Conservation (phyloP, 2,329 filamentous ascomycete species). For the Pochonia chlamydosporia region DNA sequence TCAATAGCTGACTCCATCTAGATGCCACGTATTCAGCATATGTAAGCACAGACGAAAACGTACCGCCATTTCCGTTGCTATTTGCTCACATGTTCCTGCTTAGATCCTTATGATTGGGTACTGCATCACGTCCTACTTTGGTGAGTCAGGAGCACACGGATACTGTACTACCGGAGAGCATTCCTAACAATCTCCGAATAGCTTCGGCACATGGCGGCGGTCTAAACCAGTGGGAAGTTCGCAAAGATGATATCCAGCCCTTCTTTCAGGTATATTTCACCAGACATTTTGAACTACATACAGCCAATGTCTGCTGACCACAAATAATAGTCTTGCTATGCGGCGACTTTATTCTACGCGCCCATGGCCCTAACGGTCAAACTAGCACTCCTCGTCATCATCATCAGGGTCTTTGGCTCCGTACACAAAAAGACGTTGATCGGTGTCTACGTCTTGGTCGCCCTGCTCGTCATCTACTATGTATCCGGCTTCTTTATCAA, state of each 20-base stretch:
- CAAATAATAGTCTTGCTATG: constrained; percentile 30
- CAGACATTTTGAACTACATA: background rate
- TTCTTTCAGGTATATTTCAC: constrained; percentile 32
- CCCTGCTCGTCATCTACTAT: constrained; percentile 32
- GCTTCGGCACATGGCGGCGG: constrained; percentile 28
- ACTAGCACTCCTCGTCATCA: constrained; percentile 36
- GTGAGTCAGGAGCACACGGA: constrained; percentile 11
- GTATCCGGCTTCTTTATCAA: constrained; percentile 34
- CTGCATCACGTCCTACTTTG: constrained; percentile 16
- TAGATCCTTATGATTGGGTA: constrained; percentile 24
- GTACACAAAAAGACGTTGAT: constrained; percentile 31
- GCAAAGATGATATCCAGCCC: constrained; percentile 17
- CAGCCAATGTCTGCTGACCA: background rate
- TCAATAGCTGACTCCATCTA: constrained; percentile 2
- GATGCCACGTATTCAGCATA: constrained; percentile 15
- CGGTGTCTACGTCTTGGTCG: constrained; percentile 32
- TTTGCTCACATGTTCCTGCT: no score
- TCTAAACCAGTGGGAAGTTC: constrained; percentile 27
- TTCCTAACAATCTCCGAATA: background rate
- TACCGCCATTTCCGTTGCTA: background rate
- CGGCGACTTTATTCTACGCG: constrained; percentile 38
- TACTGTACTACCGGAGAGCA: background rate
- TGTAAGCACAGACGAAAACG: constrained; percentile 7
- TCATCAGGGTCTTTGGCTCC: constrained; percentile 34
- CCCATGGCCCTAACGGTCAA: constrained; percentile 38